phyloP scores from a whole-genome alignment of 2,329 filamentous ascomycete species.

The Colletotrichum costaricense region DNA sequence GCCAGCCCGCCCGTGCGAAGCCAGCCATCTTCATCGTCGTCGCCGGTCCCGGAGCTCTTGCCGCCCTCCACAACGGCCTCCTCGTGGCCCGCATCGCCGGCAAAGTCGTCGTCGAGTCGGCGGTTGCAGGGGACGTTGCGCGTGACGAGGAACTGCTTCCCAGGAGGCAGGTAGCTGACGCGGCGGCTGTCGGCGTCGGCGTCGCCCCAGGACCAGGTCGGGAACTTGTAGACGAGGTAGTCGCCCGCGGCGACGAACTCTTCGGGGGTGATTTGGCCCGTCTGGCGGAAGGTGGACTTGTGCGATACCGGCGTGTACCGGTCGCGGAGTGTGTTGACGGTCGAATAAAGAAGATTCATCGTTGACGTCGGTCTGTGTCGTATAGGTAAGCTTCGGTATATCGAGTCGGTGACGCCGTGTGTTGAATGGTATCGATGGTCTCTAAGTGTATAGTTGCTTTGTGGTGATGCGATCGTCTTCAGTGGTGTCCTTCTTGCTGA shows the following conservation, averaged over 20 bases:
- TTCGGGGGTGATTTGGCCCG: slow-evolving; percentile 95
- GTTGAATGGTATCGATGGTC: not conserved
- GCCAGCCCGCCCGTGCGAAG: slow-evolving; percentile 85
- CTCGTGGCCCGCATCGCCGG: slow-evolving; percentile 86
- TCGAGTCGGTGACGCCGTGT: slow-evolving; percentile 4
- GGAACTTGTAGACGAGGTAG: slow-evolving; percentile 99
- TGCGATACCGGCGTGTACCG: slow-evolving; percentile 89
- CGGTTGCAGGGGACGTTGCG: slow-evolving; percentile 94
- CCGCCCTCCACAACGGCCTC: slow-evolving; percentile 80
- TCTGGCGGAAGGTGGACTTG: slow-evolving; percentile 92
- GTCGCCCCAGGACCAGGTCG: slow-evolving; percentile 96
- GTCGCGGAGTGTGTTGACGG: slow-evolving; percentile 91
- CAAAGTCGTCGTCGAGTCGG: slow-evolving; percentile 92
- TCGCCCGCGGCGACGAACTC: slow-evolving; percentile 97
- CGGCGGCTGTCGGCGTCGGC: slow-evolving; percentile 85
- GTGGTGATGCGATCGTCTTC: not conserved
- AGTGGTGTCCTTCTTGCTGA: not conserved
- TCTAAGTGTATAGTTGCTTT: not conserved
- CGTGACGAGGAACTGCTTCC: slow-evolving; percentile 96
- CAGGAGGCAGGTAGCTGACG: slow-evolving; percentile 82
- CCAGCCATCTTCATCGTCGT: slow-evolving; percentile 87
- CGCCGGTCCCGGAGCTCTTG: slow-evolving; percentile 55
- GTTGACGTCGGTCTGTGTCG: slow-evolving; percentile 36
- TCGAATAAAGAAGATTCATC: slow-evolving; percentile 94
- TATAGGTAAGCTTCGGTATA: not conserved